Evolutionary conservation across 2,329 filamentous ascomycete species (phyloP).

Genomic region (Penicillium concentricum): DNA sequence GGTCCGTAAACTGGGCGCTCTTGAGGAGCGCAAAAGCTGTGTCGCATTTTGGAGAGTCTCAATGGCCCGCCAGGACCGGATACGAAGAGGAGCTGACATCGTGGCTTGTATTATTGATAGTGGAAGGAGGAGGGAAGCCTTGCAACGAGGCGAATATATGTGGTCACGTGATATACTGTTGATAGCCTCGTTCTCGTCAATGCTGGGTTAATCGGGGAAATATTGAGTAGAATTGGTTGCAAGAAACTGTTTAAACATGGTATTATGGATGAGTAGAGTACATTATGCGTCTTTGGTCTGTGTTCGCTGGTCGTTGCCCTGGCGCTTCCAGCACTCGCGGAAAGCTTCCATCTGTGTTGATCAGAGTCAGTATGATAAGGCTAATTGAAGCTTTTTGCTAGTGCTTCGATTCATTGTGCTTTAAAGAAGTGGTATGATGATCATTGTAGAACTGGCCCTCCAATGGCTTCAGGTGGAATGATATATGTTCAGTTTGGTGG

Average conservation of each 20-base stretch:
- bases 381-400: background rate
- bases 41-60: constrained; percentile 17
- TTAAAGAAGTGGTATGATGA: background rate
- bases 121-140: constrained; percentile 12
- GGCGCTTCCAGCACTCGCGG: constrained; percentile 83
- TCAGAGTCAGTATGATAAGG: background rate
- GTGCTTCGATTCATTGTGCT: background rate
- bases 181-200: background rate
- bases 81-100: constrained; percentile 26
- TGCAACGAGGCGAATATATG: background rate
- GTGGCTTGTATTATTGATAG: constrained; percentile 7
- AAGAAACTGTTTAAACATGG: background rate
- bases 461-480: background rate
- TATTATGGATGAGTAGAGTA: background rate
- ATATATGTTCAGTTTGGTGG: background rate
- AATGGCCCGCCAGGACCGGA: constrained; percentile 20
- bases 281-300: constrained; percentile 65
- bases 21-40: constrained; percentile 12
- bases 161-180: constrained; percentile 25
- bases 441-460: background rate
- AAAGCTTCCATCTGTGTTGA: constrained; percentile 78
- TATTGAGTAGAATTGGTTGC: background rate
- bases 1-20: background rate
- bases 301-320: constrained; percentile 83
- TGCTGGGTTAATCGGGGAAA: background rate